Evolutionary conservation across 2,329 filamentous ascomycete species (phyloP).

Genomic region (Stemphylium beticola): DNA sequence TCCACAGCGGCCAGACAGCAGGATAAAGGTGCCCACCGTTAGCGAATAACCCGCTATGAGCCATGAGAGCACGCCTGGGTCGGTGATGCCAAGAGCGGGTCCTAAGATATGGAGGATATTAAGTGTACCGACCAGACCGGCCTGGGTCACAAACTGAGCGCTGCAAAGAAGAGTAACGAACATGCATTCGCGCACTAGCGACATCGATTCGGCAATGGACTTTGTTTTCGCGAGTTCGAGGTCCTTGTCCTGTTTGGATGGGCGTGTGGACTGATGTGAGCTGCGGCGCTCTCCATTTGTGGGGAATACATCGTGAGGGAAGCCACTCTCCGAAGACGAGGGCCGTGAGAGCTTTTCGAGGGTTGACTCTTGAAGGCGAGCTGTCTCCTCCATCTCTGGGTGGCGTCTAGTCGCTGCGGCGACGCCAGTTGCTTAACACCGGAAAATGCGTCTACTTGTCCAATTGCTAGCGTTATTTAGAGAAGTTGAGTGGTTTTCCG

Average conservation of each 20-base stretch:
- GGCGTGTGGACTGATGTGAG: not conserved
- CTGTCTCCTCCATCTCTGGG: not conserved
- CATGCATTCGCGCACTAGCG: slow-evolving; percentile 30
- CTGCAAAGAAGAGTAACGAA: slow-evolving; percentile 37
- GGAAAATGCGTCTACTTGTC: too few relatives aligned
- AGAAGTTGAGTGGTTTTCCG: too few relatives aligned
- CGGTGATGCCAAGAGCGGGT: slow-evolving; percentile 47
- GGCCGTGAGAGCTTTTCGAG: not conserved
- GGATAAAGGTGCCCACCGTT: slow-evolving; percentile 59
- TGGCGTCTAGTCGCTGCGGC: not conserved
- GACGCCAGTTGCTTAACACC: not conserved
- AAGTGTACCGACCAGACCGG: slow-evolving; percentile 45
- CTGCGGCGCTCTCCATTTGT: not conserved
- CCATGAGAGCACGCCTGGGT: slow-evolving; percentile 55
- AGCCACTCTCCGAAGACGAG: not conserved
- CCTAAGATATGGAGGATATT: slow-evolving; percentile 54
- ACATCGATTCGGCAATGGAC: slow-evolving; percentile 32
- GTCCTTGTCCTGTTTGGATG: not conserved
- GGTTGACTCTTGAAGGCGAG: not conserved
- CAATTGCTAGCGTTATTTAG: too few relatives aligned
- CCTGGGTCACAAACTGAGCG: slow-evolving; percentile 51
- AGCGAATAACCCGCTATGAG: slow-evolving; percentile 57
- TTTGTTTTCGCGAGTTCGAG: slow-evolving; percentile 26
- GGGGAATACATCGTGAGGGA: not conserved
- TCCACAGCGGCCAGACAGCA: slow-evolving; percentile 57